These are phyloP conservation scores for Cercophora sp. DNA, from an alignment of 495 filamentous ascomycete species.

Conservation along the genomic window DNA sequence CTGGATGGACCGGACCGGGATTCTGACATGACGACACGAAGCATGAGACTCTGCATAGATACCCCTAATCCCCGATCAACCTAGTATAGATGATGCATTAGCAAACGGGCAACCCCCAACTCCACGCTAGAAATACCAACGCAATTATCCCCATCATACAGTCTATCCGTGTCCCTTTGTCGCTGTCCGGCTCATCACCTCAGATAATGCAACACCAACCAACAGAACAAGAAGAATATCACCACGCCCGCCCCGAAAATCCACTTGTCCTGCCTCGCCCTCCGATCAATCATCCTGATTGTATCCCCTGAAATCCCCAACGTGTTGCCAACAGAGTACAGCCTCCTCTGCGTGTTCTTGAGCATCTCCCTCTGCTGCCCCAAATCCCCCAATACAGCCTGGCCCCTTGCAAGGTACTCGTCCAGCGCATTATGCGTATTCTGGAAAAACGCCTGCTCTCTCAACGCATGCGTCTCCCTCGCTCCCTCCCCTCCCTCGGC, in stretches of 20 bases:
- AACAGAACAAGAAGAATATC: slow-evolving; percentile 90
- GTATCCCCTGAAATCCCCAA: slow-evolving; percentile 92
- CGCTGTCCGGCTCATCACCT: slow-evolving; percentile 51
- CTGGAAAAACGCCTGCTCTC: slow-evolving; percentile 83
- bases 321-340: slow-evolving; percentile 93
- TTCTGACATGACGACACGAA: too few species aligned
- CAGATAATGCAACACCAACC: slow-evolving; percentile 78
- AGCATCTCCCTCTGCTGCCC: slow-evolving; percentile 88
- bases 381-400: slow-evolving; percentile 84
- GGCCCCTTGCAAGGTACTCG: slow-evolving; percentile 86
- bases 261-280: slow-evolving; percentile 95
- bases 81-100: slow-evolving; percentile 1
- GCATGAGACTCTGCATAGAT: too few species aligned
- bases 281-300: slow-evolving; percentile 89
- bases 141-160: too few species aligned
- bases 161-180: too few species aligned
- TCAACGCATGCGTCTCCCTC: slow-evolving; percentile 78
- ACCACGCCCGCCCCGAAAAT: slow-evolving; percentile 88
- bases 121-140: slow-evolving; percentile 20
- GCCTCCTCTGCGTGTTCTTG: slow-evolving; percentile 83
- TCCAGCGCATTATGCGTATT: slow-evolving; percentile 79
- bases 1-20: too few species aligned
- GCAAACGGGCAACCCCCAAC: slow-evolving; percentile 15
- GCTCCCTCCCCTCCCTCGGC: slow-evolving; percentile 47
- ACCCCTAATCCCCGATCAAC: too few species aligned